Evolutionary conservation across 495 filamentous ascomycete species (phyloP), one percentile per base, ranked within the genome.

Genomic region (Immersiella caudata): DNA sequence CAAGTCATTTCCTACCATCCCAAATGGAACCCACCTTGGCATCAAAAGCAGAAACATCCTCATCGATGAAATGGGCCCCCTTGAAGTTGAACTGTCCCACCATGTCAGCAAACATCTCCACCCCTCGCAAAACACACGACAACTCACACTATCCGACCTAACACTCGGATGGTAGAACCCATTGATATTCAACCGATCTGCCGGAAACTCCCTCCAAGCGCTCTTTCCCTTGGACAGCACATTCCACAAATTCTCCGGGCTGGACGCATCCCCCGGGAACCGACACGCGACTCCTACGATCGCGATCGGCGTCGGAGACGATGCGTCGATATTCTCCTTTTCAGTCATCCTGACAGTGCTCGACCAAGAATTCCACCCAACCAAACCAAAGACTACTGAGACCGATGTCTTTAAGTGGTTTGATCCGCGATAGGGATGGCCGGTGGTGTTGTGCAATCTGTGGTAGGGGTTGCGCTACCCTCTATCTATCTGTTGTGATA

Each of bases 1-100:
- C 36, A 8, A n/a, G 1, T 16, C 21, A 8, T 16, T n/a, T 14
- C 9, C 18, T 33, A 21, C 26, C 9, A 4, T 1, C 22, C 36
- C 8, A 8, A 33, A 33, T 3, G 7, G 11, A 40, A 35, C 27
- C 24, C 22, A 67, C 65, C 57, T 67, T 67, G 35, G 78, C 76
- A 50, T 80, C 86, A 70, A 89, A 89, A 0, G 68, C 69, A 8
- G 73, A 77, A 6, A 84, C 62, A 68, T 87, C 84, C 33, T 83
- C 78, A n/a, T 56, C 70, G 40, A 80, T 66, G 33, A 80, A 80
- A 51, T 80, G 71, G 1, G 65, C 76, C 33, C 76, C 76, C 25
- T 56, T 56, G 36, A 68, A 64, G 36, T 68, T 67, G 46, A 70
- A 63, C 65, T 67, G 27, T 8, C 24, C n/a, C 22, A 18, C 54